These are phyloP conservation scores for Lactifluus subvellereus DNA, from an alignment of 768 basidiomycete genomes.

Conservation along the genomic window DNA sequence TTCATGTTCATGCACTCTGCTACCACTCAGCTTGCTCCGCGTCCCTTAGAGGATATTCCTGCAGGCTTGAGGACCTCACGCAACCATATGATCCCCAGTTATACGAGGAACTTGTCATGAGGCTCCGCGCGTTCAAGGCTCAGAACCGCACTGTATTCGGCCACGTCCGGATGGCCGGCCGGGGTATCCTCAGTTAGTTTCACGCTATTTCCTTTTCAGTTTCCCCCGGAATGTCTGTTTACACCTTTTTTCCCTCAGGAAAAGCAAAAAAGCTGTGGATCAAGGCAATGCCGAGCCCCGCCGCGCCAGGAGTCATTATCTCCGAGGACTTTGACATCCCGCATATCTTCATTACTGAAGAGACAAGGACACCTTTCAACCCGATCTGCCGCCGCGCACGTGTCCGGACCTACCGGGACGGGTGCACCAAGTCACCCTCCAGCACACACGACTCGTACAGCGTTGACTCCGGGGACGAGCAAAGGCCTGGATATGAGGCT, in stretches of 20 bases:
- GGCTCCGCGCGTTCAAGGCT: neutral
- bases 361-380: neutral
- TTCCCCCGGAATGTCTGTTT: neutral
- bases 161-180: neutral
- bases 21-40: neutral
- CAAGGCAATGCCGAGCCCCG: neutral
- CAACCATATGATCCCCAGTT: neutral
- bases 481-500: neutral
- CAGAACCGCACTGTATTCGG: neutral
- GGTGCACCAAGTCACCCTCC: neutral
- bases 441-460: neutral
- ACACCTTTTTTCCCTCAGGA: neutral
- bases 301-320: neutral
- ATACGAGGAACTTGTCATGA: neutral
- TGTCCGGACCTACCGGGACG: neutral
- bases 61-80: neutral
- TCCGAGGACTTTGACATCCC: neutral
- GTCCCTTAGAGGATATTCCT: neutral
- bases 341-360: neutral
- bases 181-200: neutral
- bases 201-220: neutral
- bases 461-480: neutral
- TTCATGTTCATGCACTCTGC: conserved; percentile 9
- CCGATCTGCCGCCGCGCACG: neutral
- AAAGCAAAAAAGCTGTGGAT: neutral